Evolutionary conservation across 352 stramenopile species (phyloP).

Genomic region (Pythium aristosporum): DNA sequence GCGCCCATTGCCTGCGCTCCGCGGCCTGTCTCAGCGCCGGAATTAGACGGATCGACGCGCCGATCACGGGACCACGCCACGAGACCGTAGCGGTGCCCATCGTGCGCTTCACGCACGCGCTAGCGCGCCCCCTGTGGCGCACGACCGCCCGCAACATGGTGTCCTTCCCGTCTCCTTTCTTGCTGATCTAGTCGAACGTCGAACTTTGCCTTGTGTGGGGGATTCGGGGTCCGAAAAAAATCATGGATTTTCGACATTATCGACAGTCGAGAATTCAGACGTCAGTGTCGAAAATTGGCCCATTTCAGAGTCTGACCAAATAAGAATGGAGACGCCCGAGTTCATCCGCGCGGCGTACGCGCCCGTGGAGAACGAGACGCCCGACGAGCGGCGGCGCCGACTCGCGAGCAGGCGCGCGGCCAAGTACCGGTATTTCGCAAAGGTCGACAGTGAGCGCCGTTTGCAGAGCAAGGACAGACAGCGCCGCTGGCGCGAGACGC

Average conservation of each 20-base stretch:
- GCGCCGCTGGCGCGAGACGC: slow-evolving; percentile 42
- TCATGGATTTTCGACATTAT: slow-evolving; percentile 18
- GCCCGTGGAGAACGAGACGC: slow-evolving; percentile 39
- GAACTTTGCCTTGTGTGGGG: neutral
- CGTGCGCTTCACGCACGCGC: neutral
- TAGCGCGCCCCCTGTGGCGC: slow-evolving; percentile 6
- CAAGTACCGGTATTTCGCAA: slow-evolving; percentile 64
- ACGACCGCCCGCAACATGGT: slow-evolving; percentile 21
- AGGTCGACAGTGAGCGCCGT: slow-evolving; percentile 12
- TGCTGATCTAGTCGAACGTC: neutral
- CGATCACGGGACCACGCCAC: neutral
- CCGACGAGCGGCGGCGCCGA: slow-evolving; percentile 46
- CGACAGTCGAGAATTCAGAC: slow-evolving; percentile 12
- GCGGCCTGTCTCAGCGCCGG: slow-evolving; percentile 2
- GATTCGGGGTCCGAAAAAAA: neutral
- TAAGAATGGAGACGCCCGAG: slow-evolving; percentile 47
- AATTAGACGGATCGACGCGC: slow-evolving; percentile 9
- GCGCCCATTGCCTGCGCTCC: slow-evolving; percentile 11
- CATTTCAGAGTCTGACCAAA: neutral
- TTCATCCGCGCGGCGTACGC: slow-evolving; percentile 52
- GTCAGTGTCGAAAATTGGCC: neutral
- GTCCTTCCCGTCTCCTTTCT: neutral
- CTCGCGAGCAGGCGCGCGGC: slow-evolving; percentile 60
- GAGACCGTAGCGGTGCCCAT: neutral
- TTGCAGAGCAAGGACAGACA: slow-evolving; percentile 22